Conservation (phyloP, 805 yeast species). For the Yarrowia osloensis region DNA sequence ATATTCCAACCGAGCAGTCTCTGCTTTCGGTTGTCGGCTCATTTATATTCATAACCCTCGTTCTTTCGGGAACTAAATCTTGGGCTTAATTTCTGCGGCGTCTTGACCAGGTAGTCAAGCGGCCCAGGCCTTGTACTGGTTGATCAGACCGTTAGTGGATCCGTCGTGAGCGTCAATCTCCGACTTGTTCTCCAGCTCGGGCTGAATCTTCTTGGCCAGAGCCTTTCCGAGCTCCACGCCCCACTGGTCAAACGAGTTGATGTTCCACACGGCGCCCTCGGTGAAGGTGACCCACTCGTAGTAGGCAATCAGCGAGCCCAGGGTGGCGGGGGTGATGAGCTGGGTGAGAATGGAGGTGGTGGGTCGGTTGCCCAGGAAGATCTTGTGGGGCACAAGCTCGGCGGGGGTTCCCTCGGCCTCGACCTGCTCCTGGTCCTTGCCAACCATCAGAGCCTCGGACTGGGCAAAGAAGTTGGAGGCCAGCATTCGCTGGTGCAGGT, state of each 20-base stretch:
- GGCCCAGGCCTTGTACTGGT: slow-evolving; percentile 89
- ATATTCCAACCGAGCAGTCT: not conserved
- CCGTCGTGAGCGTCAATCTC: slow-evolving; percentile 75
- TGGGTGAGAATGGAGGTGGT: slow-evolving; percentile 96
- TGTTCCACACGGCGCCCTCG: slow-evolving; percentile 99
- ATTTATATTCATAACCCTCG: not conserved
- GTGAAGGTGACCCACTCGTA: slow-evolving; percentile 96
- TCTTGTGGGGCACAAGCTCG: slow-evolving; percentile 88
- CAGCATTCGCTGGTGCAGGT: slow-evolving; percentile 95
- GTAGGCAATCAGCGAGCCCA: slow-evolving; percentile 96
- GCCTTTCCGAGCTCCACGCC: slow-evolving; percentile 99
- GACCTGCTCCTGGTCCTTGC: slow-evolving; percentile 78
- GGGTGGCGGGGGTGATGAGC: slow-evolving; percentile 92
- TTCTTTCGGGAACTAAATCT: not conserved
- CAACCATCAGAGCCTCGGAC: slow-evolving; percentile 95
- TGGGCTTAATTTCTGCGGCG: not conserved
- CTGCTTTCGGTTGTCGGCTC: not conserved
- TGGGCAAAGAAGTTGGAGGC: slow-evolving; percentile 99
- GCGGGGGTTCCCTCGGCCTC: slow-evolving; percentile 87
- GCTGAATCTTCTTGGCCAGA: slow-evolving; percentile 92
- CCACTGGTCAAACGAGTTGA: slow-evolving; percentile 99
- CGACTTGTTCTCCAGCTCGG: slow-evolving; percentile 69
- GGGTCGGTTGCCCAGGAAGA: slow-evolving; percentile 98
- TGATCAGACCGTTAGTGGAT: slow-evolving; percentile 89
- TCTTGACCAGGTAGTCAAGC: slow-evolving; percentile 19